Evolutionary conservation across 495 filamentous ascomycete genomes (phyloP).

Genomic region (Pseudomonodictys pantanalensis): DNA sequence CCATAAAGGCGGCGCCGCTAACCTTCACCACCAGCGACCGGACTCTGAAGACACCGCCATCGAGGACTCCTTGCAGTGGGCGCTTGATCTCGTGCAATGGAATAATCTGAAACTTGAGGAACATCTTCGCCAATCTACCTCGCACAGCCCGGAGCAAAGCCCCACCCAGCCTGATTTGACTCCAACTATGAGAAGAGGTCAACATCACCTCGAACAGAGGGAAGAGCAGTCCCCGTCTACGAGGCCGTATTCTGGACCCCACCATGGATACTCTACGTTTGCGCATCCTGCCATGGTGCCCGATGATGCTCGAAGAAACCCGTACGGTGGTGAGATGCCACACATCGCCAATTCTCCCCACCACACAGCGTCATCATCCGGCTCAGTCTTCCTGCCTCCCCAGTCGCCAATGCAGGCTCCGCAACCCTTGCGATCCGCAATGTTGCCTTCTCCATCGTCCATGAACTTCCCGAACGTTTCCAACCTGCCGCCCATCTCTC

Average conservation of each 20-base stretch:
- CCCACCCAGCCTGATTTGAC: conserved; percentile 9
- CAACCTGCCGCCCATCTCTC: conserved; percentile 31
- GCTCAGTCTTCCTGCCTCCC: conserved; percentile 27
- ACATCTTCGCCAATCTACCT: background rate
- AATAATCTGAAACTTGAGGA: conserved; percentile 25
- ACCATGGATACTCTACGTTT: conserved; percentile 13
- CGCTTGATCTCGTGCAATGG: conserved; percentile 32
- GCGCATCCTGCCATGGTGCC: conserved; percentile 1
- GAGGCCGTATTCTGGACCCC: conserved; percentile 9
- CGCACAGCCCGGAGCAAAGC: conserved; percentile 9
- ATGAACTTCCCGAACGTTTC: conserved; percentile 26
- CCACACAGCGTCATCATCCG: conserved; percentile 25
- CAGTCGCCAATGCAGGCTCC: conserved; percentile 32
- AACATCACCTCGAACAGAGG: conserved; percentile 16
- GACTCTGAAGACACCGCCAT: conserved; percentile 11
- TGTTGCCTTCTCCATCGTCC: conserved; percentile 32
- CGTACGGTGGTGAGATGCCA: conserved; percentile 18
- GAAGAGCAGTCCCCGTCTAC: conserved; percentile 24
- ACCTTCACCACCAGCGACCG: conserved; percentile 9
- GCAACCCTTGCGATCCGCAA: conserved; percentile 19
- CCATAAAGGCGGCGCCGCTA: conserved; percentile 3
- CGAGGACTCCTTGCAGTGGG: conserved; percentile 25
- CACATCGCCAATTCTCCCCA: conserved; percentile 24
- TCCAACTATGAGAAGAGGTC: conserved; percentile 25
- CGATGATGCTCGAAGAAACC: conserved; percentile 25